Base-by-base conservation (phyloP, 2,329 filamentous ascomycete genomes). In the Fusarium tuaranense region DNA sequence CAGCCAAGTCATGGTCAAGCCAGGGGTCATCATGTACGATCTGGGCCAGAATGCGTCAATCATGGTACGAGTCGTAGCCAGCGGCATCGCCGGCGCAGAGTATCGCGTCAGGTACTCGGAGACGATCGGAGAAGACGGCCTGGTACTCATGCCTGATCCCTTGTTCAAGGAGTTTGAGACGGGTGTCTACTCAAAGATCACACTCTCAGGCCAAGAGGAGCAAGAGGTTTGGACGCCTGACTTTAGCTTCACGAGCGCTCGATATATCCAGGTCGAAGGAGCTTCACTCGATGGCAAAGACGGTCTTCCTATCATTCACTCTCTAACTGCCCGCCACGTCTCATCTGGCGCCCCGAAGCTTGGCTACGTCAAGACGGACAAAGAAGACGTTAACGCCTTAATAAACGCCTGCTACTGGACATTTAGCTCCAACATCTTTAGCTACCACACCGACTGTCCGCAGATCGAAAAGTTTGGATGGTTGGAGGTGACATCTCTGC, bases 381-480 rank as follows among this genome's bases (percentile, higher is more conserved):
- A 83, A 58, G 81, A 83, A 25, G 83, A 85, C 59, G 81, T 82
- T 34, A 85, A 85, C 57, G 77, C 80, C n/a, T 71, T 85, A 2
- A 82, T 85, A 55, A 84, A 84, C 25, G 84, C 84, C 39, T 84
- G 83, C 48, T 83, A 86, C 67, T 87, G 85, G 84, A 83, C 84
- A 1, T 86, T 86, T 58, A 80, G 79, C 44, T 82, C 80, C 55
- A 85, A 85, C 70, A 78, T 85, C 18, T 85, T 85, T 70, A 85
- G 83, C 64, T 87, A 87, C 74, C 86, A 87, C 68, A 87, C 86
- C 3, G 85, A 87, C 71, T 86, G 84, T 65, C 84, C 83, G 7
- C 84, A 85, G 70, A 84, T 86, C 38, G 84, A 87, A 72, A 87
- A 87, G 68, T 87, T 87, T 48, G 85, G 84, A 1, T 87, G 86